phyloP scores from a whole-genome alignment of 2,329 filamentous ascomycete species.

The Alternaria novae-zelandiae region DNA sequence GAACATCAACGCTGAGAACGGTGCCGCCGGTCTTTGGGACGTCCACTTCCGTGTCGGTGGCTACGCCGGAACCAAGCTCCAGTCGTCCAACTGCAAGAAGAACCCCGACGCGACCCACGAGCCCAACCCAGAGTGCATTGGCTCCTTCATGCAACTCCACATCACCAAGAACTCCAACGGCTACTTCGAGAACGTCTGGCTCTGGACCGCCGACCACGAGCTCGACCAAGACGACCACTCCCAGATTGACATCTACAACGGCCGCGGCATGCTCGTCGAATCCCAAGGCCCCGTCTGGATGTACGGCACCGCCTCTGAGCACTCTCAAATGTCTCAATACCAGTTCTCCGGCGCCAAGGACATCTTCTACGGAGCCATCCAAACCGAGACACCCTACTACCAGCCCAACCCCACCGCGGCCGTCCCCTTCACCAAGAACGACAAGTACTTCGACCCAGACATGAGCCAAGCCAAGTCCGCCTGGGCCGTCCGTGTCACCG shows the following conservation, averaged over 20 bases:
- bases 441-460: conserved; percentile 52
- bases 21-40: conserved; percentile 86
- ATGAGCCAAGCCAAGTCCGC: conserved; percentile 51
- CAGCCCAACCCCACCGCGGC: conserved; percentile 69
- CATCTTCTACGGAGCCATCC: conserved; percentile 68
- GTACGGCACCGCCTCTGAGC: conserved; percentile 70
- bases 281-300: conserved; percentile 79
- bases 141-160: conserved; percentile 70
- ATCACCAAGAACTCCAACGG: conserved; percentile 64
- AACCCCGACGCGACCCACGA: conserved; percentile 68
- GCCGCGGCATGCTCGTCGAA: conserved; percentile 82
- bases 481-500: conserved; percentile 55
- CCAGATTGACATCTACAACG: conserved; percentile 86
- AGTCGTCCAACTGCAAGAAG: conserved; percentile 80
- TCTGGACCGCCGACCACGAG: conserved; percentile 90
- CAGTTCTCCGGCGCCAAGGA: conserved; percentile 67
- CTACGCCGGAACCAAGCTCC: conserved; percentile 80
- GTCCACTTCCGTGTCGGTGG: conserved; percentile 95
- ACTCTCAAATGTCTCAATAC: conserved; percentile 74
- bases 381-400: conserved; percentile 75
- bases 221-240: conserved; percentile 75
- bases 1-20: conserved; percentile 75
- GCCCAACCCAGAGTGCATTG: conserved; percentile 72
- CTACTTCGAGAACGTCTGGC: conserved; percentile 90
- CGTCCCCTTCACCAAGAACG: conserved; percentile 61